A percentile compares a stretch with the other conserved stretches of the same genome.
Conservation (phyloP, 768 basidiomycete genomes). For the Tulasnella sp. region DNA sequence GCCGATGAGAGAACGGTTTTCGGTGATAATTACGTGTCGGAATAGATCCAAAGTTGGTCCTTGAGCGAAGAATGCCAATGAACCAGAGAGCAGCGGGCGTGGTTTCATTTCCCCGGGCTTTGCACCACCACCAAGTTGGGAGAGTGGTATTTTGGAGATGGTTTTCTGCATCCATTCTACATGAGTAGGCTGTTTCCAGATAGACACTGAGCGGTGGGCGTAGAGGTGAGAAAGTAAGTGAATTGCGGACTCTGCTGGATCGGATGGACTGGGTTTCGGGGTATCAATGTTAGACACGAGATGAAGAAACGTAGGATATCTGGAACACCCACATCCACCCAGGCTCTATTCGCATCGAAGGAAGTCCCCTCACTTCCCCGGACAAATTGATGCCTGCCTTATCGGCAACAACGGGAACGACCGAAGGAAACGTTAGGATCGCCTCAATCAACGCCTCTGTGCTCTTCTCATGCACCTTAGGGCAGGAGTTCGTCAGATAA, state of each 20-base stretch:
- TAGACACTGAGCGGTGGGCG: constrained; percentile 62
- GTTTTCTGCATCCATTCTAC: constrained; percentile 68
- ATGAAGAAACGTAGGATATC: background rate
- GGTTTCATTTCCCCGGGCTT: constrained; percentile 32
- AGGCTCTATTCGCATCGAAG: constrained; percentile 65
- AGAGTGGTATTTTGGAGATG: constrained; percentile 44
- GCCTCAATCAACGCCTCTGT: constrained; percentile 70
- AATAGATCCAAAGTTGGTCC: constrained; percentile 54
- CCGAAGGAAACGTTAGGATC: constrained; percentile 69
- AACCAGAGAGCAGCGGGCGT: constrained; percentile 36
- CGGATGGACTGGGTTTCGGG: constrained; percentile 15
- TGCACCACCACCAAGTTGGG: constrained; percentile 32
- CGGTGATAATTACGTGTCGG: constrained; percentile 70
- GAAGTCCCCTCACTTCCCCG: constrained; percentile 53
- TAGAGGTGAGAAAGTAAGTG: constrained; percentile 89
- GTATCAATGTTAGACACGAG: background rate
- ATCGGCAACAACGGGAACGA: constrained; percentile 79
- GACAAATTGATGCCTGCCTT: constrained; percentile 72
- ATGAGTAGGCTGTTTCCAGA: constrained; percentile 76
- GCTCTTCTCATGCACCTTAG: constrained; percentile 55
- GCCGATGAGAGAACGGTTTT: constrained; percentile 55
- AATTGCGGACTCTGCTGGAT: constrained; percentile 45
- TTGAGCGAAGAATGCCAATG: constrained; percentile 36
- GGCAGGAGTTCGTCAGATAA: background rate
- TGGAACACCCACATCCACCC: constrained; percentile 53